Conservation (phyloP, 1,284 basidiomycete species). For the Boletellus deceptivus region DNA sequence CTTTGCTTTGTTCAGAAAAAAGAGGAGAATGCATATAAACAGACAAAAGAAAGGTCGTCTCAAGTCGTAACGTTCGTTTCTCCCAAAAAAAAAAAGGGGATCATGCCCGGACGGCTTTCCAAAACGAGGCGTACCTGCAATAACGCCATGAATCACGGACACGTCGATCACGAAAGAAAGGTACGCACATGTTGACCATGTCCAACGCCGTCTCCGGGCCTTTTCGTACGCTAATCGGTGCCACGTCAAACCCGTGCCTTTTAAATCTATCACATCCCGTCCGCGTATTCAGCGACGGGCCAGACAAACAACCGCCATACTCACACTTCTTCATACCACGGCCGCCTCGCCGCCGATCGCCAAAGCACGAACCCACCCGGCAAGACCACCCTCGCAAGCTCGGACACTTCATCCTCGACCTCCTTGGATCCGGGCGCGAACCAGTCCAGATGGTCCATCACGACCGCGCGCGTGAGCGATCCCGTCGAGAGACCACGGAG, state of each 20-base stretch:
- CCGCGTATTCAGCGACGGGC: too few species aligned
- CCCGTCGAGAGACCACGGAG: conserved; percentile 52
- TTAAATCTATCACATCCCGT: conserved; percentile 37
- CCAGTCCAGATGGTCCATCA: conserved; percentile 86
- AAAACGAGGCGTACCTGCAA: conserved; percentile 34
- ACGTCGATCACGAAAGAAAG: background rate
- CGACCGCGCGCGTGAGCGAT: conserved; percentile 62
- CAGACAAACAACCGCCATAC: conserved; percentile 3
- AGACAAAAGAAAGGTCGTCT: background rate
- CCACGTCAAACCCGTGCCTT: conserved; percentile 46
- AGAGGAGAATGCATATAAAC: too few species aligned
- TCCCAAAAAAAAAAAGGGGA: too few species aligned
- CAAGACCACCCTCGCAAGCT: conserved; percentile 61
- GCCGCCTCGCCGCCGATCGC: conserved; percentile 67
- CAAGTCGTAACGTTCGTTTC: background rate
- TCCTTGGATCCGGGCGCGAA: conserved; percentile 61
- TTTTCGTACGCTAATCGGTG: conserved; percentile 44
- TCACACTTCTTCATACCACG: conserved; percentile 72
- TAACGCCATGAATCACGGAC: background rate
- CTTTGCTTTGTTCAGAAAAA: background rate
- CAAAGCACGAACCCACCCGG: conserved; percentile 67
- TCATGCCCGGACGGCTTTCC: conserved; percentile 22
- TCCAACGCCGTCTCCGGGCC: conserved; percentile 50
- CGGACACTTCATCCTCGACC: conserved; percentile 60
- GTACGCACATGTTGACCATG: conserved; percentile 60